These are phyloP conservation scores for Fusarium abutilonis DNA, from an alignment of 2,329 filamentous ascomycete genomes.

Conservation along the genomic window DNA sequence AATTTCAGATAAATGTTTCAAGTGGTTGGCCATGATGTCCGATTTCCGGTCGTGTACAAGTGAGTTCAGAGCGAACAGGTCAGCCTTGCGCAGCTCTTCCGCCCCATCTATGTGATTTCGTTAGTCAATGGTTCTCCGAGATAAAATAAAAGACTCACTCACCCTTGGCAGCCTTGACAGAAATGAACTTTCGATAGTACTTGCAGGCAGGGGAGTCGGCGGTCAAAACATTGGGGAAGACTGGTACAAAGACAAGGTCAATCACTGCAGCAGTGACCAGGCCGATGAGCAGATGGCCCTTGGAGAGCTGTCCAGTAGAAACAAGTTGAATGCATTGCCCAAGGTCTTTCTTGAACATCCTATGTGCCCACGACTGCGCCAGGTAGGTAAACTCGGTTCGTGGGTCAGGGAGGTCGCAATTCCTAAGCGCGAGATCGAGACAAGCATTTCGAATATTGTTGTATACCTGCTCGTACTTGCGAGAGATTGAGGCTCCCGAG, in stretches of 20 bases:
- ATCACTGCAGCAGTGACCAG: neutral
- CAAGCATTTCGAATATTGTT: neutral
- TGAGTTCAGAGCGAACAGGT: neutral
- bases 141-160: neutral
- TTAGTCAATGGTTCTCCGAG: accelerated
- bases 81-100: neutral
- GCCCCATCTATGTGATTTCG: neutral
- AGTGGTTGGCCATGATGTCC: neutral
- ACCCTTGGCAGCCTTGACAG: neutral
- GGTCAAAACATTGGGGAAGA: neutral
- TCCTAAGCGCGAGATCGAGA: neutral
- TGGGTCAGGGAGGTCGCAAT: neutral
- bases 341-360: neutral
- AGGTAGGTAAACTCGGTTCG: neutral
- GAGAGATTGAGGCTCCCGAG: too few species aligned
- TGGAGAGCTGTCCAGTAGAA: neutral
- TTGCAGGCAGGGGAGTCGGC: neutral
- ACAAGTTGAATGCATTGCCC: neutral
- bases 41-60: neutral
- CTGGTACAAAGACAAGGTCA: slow-evolving; percentile 1
- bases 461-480: too few species aligned
- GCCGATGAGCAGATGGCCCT: neutral
- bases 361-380: neutral
- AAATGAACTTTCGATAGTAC: neutral
- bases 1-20: neutral